Conservation (phyloP, 2,329 filamentous ascomycete genomes). For the Pseudogymnoascus sp. region DNA sequence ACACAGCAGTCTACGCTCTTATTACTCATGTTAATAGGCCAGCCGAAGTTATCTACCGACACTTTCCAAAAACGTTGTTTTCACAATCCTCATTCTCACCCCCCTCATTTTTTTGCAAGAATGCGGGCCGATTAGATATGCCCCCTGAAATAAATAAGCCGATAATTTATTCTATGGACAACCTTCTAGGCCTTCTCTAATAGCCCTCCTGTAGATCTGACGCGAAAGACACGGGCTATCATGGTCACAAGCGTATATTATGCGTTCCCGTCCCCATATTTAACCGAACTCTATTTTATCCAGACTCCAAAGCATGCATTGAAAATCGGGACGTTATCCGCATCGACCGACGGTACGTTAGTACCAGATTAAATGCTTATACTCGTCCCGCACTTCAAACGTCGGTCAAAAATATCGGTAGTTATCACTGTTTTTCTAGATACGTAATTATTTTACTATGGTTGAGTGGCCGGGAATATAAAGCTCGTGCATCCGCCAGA, state of each 20-base stretch:
- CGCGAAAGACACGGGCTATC: not conserved
- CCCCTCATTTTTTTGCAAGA: not conserved
- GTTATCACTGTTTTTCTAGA: not conserved
- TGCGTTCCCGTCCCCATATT: not conserved
- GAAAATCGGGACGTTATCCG: not conserved
- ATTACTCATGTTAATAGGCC: too few species aligned
- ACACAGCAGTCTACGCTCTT: too few species aligned
- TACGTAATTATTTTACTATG: not conserved
- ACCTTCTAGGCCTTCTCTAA: too few species aligned
- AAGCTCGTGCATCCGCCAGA: not conserved
- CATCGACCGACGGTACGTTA: not conserved
- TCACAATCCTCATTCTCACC: not conserved
- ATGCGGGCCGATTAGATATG: not conserved
- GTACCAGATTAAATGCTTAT: not conserved
- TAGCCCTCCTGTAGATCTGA: too few species aligned
- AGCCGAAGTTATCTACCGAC: too few species aligned
- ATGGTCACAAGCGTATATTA: not conserved
- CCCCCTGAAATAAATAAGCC: too few species aligned
- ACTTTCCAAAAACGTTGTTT: too few species aligned
- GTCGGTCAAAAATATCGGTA: not conserved
- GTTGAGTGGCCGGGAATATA: not conserved
- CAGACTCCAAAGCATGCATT: not conserved
- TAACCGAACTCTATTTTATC: not conserved
- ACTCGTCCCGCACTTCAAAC: not conserved
- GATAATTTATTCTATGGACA: too few species aligned